A percentile compares a stretch with the other conserved stretches of the same genome.
Evolutionary conservation across 2,329 filamentous ascomycete genomes (phyloP).

Genomic region (Cladosporium sp.): DNA sequence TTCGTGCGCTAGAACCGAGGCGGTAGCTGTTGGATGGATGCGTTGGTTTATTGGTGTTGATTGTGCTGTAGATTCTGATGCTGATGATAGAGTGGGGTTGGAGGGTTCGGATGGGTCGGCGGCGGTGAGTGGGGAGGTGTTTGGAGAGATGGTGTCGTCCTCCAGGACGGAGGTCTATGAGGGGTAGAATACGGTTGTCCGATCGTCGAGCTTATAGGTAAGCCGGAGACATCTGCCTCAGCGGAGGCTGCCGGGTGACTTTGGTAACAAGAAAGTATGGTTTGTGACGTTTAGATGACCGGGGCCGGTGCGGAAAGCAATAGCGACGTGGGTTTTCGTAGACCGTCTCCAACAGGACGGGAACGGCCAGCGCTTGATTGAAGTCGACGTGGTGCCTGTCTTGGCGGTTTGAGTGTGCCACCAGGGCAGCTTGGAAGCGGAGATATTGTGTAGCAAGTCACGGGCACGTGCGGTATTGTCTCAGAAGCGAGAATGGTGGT

Average conservation of each 20-base stretch:
- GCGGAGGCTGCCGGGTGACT: background rate
- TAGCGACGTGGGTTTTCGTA: background rate
- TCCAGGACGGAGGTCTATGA: constrained; percentile 26
- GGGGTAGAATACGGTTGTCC: constrained; percentile 15
- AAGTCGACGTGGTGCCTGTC: background rate
- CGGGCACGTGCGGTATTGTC: background rate
- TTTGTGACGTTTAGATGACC: background rate
- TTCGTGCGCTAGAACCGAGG: constrained; percentile 9
- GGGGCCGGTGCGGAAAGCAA: background rate
- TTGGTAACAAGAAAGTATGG: background rate
- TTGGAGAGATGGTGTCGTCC: constrained; percentile 17
- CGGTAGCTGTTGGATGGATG: background rate
- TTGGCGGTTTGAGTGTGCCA: background rate
- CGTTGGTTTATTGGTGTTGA: constrained; percentile 12
- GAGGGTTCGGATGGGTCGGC: constrained; percentile 26
- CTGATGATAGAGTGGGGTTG: constrained; percentile 18
- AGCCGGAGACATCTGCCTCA: constrained; percentile 10
- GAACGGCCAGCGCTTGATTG: background rate
- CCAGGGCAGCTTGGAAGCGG: background rate
- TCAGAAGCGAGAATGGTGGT: background rate
- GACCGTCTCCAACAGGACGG: background rate
- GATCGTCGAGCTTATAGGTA: constrained; percentile 4
- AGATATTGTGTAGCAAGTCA: background rate
- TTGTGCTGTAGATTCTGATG: constrained; percentile 29
- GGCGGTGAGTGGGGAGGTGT: constrained; percentile 25